Evolutionary conservation across 352 stramenopile species (phyloP), one percentile per base, ranked within the genome.

Genomic region (Phytopythium ostracodes): DNA sequence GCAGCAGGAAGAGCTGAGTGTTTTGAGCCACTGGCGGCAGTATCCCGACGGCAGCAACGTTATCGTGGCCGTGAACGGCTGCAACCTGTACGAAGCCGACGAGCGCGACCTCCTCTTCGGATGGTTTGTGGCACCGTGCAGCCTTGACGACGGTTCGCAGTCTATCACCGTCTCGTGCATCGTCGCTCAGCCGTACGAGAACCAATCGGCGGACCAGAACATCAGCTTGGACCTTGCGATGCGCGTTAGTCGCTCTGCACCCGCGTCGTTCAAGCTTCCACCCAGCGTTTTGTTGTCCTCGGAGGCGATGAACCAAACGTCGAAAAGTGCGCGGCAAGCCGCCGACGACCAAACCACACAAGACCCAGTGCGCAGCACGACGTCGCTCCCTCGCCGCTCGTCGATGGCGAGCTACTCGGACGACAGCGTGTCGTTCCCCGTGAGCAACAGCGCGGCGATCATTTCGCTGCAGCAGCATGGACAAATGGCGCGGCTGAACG

Each of bases 11-110:
- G 60, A 47, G 2, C 15, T 73, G 31, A 63, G 67, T 33, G 62
- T 85, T 17, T 51, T 89, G 56, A 87, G 69, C 18, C 76, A 89
- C 44, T 69, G 64, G 60, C 70, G 77, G n/a, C 70, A 89, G 57
- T 88, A 89, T 42, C 76, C 77, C 0, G 77, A 86, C 50, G 77
- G 80, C 15, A 84, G 77, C 56, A 76, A 77, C 20, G 74, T 88
- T 22, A 68, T 84, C 29, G 71, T 88, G 40, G 75, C 76, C 25
- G 53, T 79, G 36, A 73, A 62, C 29, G 63, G 54, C 14, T 51
- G 50, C 18, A 59, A 66, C 27, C 53, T 66, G 10, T 66, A 68
- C 33, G 64, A 77, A 11, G 56, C 49, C 0, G 64, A 63, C 33
- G 73, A 78, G 51, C 59, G 31, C 24, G 66, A 71, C n/a, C 50